Base-by-base conservation (phyloP, 371 early-diverging fungal species). In the Lichtheimia ramosa region DNA sequence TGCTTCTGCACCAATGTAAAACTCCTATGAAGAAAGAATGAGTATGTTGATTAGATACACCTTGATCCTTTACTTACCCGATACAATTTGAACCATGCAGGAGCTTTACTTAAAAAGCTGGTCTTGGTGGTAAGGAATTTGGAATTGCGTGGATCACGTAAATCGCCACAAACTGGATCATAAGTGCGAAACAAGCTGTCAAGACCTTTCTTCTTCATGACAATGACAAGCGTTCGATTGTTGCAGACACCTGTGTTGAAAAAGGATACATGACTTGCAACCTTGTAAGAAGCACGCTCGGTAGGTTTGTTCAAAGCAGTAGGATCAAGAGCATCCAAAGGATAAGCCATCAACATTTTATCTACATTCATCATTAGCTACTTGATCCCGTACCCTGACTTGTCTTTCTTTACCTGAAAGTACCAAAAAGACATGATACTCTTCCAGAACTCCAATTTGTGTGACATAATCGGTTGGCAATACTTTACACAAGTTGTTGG, bases 1-100 rank as follows among this genome's bases (percentile, higher is more conserved):
- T 4, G 90, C 74, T 61, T 93, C 93, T 13, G 89, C 82, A 14
- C 92, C 91, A 60, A 94, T 84, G 66, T 94, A 94, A 60, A 91
- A 90, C 61, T 93, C 91, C 82, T 85, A 64, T 34, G 46, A 51
- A 15, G 18, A 43, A 15, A 24, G 20, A 39, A 18, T 23, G 20
- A 40, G 5, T 48, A n/a, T 10, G 1, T 15, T 18, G 25, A 15
- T 41, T 10, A n/a, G n/a, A 28, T 20, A n/a, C 1, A 0, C 15
- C 16, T 49, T 27, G n/a, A 3, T 20, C 21, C 42, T 13, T 24
- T 46, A 5, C 18, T 28, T 57, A 65, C 67, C 64, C 66, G 61
- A 42, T 74, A 71, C 18, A 65, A 60, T 56, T 74, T 74, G 59
- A 80, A 80, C 80, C 80, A 80, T 1, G 64, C 50, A 43, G 71